These are phyloP conservation scores for Datisca glomerata DNA, from an alignment of 306 rosid genomes.

Conservation along the genomic window DNA sequence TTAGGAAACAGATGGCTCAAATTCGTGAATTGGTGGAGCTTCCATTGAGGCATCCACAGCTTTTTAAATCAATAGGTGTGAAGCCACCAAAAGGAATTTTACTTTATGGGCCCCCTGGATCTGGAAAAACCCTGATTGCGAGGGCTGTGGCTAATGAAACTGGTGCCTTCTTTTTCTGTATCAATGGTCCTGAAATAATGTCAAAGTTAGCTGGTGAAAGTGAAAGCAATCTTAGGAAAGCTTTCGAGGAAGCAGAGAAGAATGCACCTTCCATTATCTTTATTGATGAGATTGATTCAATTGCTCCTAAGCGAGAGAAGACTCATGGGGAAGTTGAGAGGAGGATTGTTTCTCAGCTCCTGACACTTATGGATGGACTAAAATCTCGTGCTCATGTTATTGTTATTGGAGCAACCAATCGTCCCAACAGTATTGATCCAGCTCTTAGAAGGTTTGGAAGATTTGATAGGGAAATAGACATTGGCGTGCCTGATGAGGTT, in stretches of 20 bases:
- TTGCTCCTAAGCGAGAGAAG: conserved; percentile 63
- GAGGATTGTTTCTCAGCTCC: conserved; percentile 53
- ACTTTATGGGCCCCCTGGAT: conserved; percentile 58
- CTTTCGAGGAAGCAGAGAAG: conserved; percentile 65
- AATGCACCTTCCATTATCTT: conserved; percentile 62
- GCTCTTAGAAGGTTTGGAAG: conserved; percentile 65
- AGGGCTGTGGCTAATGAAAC: conserved; percentile 65
- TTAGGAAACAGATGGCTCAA: conserved; percentile 64
- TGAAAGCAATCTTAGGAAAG: conserved; percentile 58
- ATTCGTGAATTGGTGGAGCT: conserved; percentile 60
- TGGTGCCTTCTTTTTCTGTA: conserved; percentile 58
- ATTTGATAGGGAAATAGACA: conserved; percentile 62
- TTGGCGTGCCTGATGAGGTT: conserved; percentile 59
- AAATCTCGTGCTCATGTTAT: conserved; percentile 57
- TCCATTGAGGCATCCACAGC: conserved; percentile 60
- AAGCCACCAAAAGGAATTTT: conserved; percentile 65
- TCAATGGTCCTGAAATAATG: conserved; percentile 60
- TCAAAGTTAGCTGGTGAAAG: conserved; percentile 64
- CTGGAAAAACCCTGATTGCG: conserved; percentile 52
- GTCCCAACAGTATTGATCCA: conserved; percentile 54
- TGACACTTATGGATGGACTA: conserved; percentile 62
- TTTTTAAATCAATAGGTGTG: conserved; percentile 56
- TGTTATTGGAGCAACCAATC: conserved; percentile 60
- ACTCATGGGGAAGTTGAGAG: conserved; percentile 62
- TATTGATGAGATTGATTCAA: conserved; percentile 56